Percentiles rank a stretch among this genome's conserved stretches.
Conservation (phyloP, 2,329 filamentous ascomycete species). For the Xylaria arbuscula region DNA sequence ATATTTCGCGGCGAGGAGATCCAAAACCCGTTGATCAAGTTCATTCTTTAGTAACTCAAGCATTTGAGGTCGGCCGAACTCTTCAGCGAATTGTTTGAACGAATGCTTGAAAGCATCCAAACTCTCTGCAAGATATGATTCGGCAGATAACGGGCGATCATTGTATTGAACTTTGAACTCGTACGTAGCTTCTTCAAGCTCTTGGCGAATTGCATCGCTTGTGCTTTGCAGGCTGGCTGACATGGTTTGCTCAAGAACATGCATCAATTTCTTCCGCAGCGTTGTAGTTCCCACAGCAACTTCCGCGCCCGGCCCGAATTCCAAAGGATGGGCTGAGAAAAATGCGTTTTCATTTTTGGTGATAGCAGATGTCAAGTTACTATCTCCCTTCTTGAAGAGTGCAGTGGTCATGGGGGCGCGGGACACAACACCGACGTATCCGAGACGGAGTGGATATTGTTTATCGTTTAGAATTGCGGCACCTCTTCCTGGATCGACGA, state of each 20-base stretch:
- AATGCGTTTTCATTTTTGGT: conserved; percentile 87
- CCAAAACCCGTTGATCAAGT: conserved; percentile 92
- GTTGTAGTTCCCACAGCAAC: conserved; percentile 85
- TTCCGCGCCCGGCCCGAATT: conserved; percentile 79
- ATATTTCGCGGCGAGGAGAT: conserved; percentile 90
- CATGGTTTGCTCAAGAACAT: conserved; percentile 97
- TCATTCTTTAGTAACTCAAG: conserved; percentile 90
- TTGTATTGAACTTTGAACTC: conserved; percentile 99
- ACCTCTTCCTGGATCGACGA: conserved; percentile 86
- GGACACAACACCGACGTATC: conserved; percentile 95
- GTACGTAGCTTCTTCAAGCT: conserved; percentile 95
- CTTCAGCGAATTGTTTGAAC: conserved; percentile 92
- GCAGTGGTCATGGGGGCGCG: conserved; percentile 76
- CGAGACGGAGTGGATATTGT: conserved; percentile 93
- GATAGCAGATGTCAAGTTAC: conserved; percentile 83
- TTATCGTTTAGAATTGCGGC: conserved; percentile 82
- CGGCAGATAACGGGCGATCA: conserved; percentile 90
- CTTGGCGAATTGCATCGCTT: conserved; percentile 90
- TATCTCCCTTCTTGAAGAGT: conserved; percentile 84
- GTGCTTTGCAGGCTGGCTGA: conserved; percentile 89
- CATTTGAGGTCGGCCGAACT: conserved; percentile 90
- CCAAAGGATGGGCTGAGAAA: conserved; percentile 83
- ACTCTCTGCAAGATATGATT: conserved; percentile 95
- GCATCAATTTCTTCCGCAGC: conserved; percentile 94
- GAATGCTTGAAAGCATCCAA: conserved; percentile 97